Conservation (phyloP, 78 protist species). For the Dictyostelium intermedium region DNA sequence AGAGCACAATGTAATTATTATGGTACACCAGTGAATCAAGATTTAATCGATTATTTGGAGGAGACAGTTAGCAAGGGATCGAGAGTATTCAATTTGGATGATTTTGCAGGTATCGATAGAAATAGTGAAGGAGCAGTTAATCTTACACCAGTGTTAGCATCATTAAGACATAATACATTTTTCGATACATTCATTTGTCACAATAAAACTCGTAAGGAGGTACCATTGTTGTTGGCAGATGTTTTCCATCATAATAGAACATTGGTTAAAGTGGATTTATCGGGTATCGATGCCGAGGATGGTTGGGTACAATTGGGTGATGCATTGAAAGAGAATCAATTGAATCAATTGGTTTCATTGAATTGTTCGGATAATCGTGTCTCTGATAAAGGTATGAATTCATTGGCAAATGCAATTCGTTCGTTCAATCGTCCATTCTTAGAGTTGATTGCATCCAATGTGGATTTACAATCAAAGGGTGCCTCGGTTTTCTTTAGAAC, state of each 20-base stretch:
- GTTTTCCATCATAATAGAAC: constrained; percentile 62
- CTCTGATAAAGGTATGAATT: constrained; percentile 38
- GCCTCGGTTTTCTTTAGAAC: constrained; percentile 42
- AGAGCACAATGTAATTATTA: constrained; percentile 77
- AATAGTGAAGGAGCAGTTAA: constrained; percentile 8
- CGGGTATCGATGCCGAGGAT: constrained; percentile 16
- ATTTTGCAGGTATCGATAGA: constrained; percentile 72
- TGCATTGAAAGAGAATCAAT: constrained; percentile 24
- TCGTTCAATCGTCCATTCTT: constrained; percentile 21
- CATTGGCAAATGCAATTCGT: constrained; percentile 25
- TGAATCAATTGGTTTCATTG: neutral
- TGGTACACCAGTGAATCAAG: constrained; percentile 13
- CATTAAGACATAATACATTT: constrained; percentile 61
- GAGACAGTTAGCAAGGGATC: constrained; percentile 45
- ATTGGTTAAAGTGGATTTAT: neutral
- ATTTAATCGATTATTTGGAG: constrained; percentile 40
- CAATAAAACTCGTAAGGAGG: constrained; percentile 57
- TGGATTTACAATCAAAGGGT: constrained; percentile 37
- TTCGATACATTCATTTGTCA: constrained; percentile 69
- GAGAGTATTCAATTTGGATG: constrained; percentile 62
- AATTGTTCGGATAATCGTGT: constrained; percentile 39
- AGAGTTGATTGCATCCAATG: constrained; percentile 6
- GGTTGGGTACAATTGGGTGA: constrained; percentile 73
- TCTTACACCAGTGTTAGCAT: constrained; percentile 51
- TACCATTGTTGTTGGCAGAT: constrained; percentile 57